Percentiles rank a stretch among this genome's conserved stretches.
These are phyloP conservation scores for Chrysosporium queenslandicum DNA, from an alignment of 2,329 filamentous ascomycete species.

Conservation along the genomic window DNA sequence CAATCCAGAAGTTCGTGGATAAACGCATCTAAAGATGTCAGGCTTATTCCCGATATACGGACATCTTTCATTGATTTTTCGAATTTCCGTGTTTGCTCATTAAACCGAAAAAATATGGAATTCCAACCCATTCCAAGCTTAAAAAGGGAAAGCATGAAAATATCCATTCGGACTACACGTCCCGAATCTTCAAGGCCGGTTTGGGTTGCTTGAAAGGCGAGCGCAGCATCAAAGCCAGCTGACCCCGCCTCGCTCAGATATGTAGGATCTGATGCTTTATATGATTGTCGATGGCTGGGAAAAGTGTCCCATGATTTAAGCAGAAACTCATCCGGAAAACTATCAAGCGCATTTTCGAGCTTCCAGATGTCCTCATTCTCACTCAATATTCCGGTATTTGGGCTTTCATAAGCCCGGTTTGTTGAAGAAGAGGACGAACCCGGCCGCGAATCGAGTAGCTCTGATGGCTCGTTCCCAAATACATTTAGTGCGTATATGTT, in stretches of 20 bases:
- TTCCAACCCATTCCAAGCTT: slow-evolving; percentile 37
- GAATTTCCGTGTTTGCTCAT: slow-evolving; percentile 29
- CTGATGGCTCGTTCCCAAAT: slow-evolving; percentile 23
- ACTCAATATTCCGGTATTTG: slow-evolving; percentile 18
- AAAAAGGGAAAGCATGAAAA: slow-evolving; percentile 34
- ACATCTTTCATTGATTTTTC: slow-evolving; percentile 36
- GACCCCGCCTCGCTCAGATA: slow-evolving; percentile 38
- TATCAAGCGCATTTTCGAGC: slow-evolving; percentile 21
- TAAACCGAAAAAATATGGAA: slow-evolving; percentile 36
- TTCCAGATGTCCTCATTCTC: slow-evolving; percentile 30
- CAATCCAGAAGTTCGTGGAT: slow-evolving; percentile 27
- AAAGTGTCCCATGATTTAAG: slow-evolving; percentile 37
- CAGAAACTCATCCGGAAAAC: slow-evolving; percentile 14
- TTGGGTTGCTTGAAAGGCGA: slow-evolving; percentile 23
- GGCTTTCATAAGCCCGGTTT: slow-evolving; percentile 18
- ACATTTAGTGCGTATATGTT: slow-evolving; percentile 28
- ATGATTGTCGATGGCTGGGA: slow-evolving; percentile 22
- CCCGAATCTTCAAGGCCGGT: slow-evolving; percentile 21
- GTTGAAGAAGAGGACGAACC: slow-evolving; percentile 16
- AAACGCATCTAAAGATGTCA: slow-evolving; percentile 31
- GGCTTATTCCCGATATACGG: slow-evolving; percentile 43
- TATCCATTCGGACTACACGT: slow-evolving; percentile 28
- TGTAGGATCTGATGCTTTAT: slow-evolving; percentile 26
- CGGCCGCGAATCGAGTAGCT: slow-evolving; percentile 18
- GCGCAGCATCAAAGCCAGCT: slow-evolving; percentile 32